Conservation (phyloP, 257 asterid species). For the Coffea canephora region DNA sequence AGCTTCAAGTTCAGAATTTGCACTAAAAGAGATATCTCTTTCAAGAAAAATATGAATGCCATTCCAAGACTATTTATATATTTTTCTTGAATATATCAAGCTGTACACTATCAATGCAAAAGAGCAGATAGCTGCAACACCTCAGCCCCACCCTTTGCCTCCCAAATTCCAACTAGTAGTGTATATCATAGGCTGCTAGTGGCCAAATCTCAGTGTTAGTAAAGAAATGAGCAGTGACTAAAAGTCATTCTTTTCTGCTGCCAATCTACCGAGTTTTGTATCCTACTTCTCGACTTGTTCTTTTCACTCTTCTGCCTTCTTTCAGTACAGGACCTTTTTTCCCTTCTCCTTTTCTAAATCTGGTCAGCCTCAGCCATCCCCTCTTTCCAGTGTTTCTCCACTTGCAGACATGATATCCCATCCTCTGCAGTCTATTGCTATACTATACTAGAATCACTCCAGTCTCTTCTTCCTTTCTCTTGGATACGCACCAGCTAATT, state of each 20-base stretch:
- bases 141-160: neutral
- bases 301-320: slow-evolving; percentile 46
- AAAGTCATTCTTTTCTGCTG: slow-evolving; percentile 25
- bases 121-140: no score
- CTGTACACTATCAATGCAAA: no score
- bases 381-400: neutral
- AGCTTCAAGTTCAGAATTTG: no score
- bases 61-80: no score
- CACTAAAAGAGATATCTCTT: no score
- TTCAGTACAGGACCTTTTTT: neutral
- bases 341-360: neutral
- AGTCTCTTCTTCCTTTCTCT: neutral
- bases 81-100: no score
- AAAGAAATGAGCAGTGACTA: slow-evolving; percentile 31
- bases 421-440: neutral
- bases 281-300: slow-evolving; percentile 56
- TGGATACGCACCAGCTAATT: neutral
- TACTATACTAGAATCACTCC: no score
- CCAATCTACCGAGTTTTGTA: slow-evolving; percentile 31
- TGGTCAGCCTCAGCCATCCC: slow-evolving; percentile 3
- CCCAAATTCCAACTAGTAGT: slow-evolving; percentile 17
- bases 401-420: neutral
- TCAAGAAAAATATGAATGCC: neutral
- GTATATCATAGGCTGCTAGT: slow-evolving; percentile 33
- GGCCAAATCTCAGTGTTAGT: slow-evolving; percentile 33